phyloP scores from a whole-genome alignment of 345 rosid species.

The Barbarea vulgaris region DNA sequence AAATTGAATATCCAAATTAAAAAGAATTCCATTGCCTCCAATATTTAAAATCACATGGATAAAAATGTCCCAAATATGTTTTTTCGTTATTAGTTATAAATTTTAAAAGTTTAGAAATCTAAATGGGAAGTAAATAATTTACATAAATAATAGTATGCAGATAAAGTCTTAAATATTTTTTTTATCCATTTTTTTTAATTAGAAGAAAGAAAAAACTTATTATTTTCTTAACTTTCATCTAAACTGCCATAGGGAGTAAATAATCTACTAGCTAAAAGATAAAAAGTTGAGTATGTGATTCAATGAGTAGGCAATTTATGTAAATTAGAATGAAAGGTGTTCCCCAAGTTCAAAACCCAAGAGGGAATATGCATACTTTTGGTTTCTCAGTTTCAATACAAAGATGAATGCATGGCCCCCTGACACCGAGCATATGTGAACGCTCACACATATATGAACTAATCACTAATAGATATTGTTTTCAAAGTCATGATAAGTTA shows the following conservation, averaged over 20 bases:
- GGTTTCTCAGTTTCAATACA: conserved; percentile 29
- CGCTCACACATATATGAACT: not conserved
- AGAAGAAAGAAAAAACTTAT: too few relatives aligned
- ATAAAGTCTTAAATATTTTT: too few relatives aligned
- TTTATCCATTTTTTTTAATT: too few relatives aligned
- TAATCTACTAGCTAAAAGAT: not conserved
- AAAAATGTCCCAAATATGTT: too few relatives aligned
- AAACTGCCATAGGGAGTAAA: not conserved
- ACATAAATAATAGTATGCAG: too few relatives aligned
- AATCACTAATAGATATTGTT: not conserved
- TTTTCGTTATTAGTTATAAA: too few relatives aligned
- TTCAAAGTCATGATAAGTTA: not conserved
- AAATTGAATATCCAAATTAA: too few relatives aligned
- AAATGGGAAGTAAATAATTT: too few relatives aligned
- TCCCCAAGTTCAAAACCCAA: conserved; percentile 38
- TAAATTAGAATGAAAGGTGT: conserved; percentile 11
- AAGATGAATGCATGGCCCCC: conserved; percentile 10
- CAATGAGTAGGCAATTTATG: conserved; percentile 8
- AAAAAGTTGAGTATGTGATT: not conserved
- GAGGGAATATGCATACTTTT: conserved; percentile 15
- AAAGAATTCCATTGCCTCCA: too few relatives aligned
- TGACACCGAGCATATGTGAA: conserved; percentile 9
- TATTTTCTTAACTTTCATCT: not conserved
- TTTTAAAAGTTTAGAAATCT: too few relatives aligned
- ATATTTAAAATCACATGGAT: too few relatives aligned